These are phyloP conservation scores for Gomphus sp. DNA, from an alignment of 1,284 basidiomycete genomes.

Conservation along the genomic window DNA sequence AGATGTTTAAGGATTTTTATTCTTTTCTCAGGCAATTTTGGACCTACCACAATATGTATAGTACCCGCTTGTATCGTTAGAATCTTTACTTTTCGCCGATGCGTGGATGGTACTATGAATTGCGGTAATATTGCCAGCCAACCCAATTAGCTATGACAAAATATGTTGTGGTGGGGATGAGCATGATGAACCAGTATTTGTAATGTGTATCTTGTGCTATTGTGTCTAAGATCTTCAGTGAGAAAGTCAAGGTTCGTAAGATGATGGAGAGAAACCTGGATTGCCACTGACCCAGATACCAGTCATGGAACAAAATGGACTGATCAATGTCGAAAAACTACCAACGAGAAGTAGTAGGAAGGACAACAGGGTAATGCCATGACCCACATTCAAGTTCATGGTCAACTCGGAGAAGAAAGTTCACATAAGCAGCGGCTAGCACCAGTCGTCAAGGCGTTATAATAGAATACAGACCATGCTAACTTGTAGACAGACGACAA, in stretches of 20 bases:
- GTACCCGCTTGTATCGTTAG: background rate
- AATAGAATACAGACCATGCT: background rate
- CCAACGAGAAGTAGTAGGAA: constrained; percentile 46
- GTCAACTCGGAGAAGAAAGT: background rate
- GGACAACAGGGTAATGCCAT: constrained; percentile 39
- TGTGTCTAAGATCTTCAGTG: constrained; percentile 44
- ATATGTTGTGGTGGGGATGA: constrained; percentile 75
- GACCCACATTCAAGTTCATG: constrained; percentile 29
- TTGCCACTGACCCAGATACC: constrained; percentile 31
- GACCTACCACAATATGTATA: background rate
- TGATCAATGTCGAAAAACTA: constrained; percentile 55
- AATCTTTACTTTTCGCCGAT: background rate
- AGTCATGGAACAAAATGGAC: constrained; percentile 49
- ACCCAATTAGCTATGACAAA: constrained; percentile 97
- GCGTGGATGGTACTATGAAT: constrained; percentile 40
- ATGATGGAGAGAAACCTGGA: background rate
- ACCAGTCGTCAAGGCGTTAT: background rate
- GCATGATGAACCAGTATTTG: constrained; percentile 76
- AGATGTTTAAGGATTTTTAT: background rate
- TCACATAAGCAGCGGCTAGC: background rate
- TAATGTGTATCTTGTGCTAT: constrained; percentile 72
- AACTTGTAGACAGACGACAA: constrained; percentile 1
- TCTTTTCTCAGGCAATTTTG: background rate
- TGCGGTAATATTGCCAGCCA: constrained; percentile 90
- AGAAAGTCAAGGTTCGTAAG: background rate